Evolutionary conservation across 306 rosid genomes (phyloP).

Genomic region (Quercus bicolor): DNA sequence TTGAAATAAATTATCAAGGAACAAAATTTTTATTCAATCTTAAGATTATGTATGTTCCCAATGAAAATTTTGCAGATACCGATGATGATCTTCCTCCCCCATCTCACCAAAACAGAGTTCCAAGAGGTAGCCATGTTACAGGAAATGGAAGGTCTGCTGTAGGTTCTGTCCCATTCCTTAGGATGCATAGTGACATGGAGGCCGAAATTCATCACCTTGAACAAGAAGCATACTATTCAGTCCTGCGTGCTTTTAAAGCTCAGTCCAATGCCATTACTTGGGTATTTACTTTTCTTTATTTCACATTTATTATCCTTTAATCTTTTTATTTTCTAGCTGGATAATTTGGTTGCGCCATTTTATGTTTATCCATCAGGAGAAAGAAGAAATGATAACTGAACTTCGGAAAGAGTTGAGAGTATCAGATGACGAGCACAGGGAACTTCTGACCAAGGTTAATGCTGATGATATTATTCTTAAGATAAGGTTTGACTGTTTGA

Average conservation of each 20-base stretch:
- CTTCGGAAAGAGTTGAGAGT: slow-evolving; percentile 97
- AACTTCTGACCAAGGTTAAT: slow-evolving; percentile 78
- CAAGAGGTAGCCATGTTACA: slow-evolving; percentile 36
- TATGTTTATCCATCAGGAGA: slow-evolving; percentile 57
- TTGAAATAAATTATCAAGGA: neutral
- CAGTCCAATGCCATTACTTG: slow-evolving; percentile 93
- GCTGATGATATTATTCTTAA: slow-evolving; percentile 74
- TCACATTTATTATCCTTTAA: neutral
- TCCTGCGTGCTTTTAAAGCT: slow-evolving; percentile 94
- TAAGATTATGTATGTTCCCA: slow-evolving; percentile 13
- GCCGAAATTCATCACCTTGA: slow-evolving; percentile 89
- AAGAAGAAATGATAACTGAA: slow-evolving; percentile 95
- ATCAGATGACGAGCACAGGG: slow-evolving; percentile 95
- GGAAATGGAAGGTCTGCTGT: slow-evolving; percentile 53
- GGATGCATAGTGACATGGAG: slow-evolving; percentile 69
- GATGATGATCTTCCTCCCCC: slow-evolving; percentile 62
- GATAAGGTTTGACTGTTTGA: slow-evolving; percentile 53
- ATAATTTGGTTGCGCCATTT: slow-evolving; percentile 14
- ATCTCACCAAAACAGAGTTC: slow-evolving; percentile 59
- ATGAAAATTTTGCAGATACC: slow-evolving; percentile 46
- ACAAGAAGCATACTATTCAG: slow-evolving; percentile 92
- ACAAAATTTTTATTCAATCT: neutral
- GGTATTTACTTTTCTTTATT: slow-evolving; percentile 46
- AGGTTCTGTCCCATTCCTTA: slow-evolving; percentile 43
- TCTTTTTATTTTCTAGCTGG: neutral